Evolutionary conservation across 257 asterid species (phyloP).

Genomic region (Linaria vulgaris): DNA sequence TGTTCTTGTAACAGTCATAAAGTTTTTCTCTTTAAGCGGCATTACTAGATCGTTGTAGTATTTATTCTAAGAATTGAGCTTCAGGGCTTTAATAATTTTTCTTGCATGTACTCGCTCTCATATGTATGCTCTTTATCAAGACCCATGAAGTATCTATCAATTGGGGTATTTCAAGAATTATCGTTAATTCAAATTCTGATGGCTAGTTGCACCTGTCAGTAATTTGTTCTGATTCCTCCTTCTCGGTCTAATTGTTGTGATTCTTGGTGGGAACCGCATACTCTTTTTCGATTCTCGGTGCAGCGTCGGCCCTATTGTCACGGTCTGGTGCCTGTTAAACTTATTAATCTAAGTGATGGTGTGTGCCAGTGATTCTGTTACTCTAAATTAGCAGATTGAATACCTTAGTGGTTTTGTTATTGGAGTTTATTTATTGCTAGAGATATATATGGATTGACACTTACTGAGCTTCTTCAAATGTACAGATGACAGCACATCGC

Average conservation of each 20-base stretch:
- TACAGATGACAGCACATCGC: conserved; percentile 95
- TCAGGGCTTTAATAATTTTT: no score
- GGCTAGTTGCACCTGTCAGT: neutral
- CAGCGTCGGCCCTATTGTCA: neutral
- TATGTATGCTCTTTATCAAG: neutral
- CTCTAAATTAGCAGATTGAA: neutral
- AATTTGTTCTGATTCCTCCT: no score
- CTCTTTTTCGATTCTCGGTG: neutral
- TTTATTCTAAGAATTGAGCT: no score
- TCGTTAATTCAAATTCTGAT: neutral
- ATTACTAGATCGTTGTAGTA: neutral
- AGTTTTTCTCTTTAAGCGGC: neutral
- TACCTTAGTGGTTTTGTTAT: neutral
- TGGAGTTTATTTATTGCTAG: neutral
- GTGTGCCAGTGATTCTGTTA: neutral
- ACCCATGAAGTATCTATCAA: neutral
- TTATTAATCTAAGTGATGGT: neutral
- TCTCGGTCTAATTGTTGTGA: neutral
- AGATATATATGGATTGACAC: neutral
- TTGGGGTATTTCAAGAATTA: neutral
- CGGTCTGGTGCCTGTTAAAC: neutral
- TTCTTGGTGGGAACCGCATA: neutral
- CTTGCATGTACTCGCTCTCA: no score
- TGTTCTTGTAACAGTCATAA: no score
- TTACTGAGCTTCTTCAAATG: conserved; percentile 18